Evolutionary conservation across 768 basidiomycete genomes (phyloP), one percentile per base, ranked within the genome.

Genomic region (Trametes elegans): DNA sequence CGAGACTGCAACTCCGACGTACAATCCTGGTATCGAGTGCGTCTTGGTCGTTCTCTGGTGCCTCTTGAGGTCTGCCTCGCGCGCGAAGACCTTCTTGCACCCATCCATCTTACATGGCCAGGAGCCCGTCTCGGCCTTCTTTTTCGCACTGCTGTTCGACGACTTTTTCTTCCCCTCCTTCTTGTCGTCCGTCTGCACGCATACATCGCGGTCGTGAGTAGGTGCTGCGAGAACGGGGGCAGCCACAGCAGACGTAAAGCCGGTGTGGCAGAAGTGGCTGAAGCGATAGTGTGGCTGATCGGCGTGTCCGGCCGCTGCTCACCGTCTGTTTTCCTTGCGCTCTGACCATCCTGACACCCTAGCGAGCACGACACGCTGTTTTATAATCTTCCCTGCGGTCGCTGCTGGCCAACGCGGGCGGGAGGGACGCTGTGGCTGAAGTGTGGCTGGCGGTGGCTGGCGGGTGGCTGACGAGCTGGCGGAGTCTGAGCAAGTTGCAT

Each of bases 81-180:
- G 79, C 41, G 86, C 88, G 65, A 90, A 90, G 66, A 87, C 82
- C 70, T 90, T 90, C 71, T 81, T 83, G 72, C 88, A 90, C 27
- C 87, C 88, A 65, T 84, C 80, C 66, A 90, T 89, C 68, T 82
- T 83, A 75, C 88, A 90, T 7, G 88, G 87, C 88, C 88, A 90
- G 42, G 83, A 66, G 7, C 79, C 51, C 34, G 51, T 38, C 26
- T 53, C 51, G 3, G 51, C 34, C 34, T 44, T 44, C 51, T 53
- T 53, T 16, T 53, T 53, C 34, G 49, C 29, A 29, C 39, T 34
- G 14, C 40, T 23, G 27, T 23, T 41, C 34, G 51, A 44, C 24
- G 51, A 44, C 42, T 53, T 78, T 66, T 72, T 76, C 42, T 67
- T 71, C 9, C 64, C 32, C 38, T 78, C 74, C 63, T 71, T 76